phyloP scores from a whole-genome alignment of 2,329 filamentous ascomycete species.

The Cordyceps fumosorosea region DNA sequence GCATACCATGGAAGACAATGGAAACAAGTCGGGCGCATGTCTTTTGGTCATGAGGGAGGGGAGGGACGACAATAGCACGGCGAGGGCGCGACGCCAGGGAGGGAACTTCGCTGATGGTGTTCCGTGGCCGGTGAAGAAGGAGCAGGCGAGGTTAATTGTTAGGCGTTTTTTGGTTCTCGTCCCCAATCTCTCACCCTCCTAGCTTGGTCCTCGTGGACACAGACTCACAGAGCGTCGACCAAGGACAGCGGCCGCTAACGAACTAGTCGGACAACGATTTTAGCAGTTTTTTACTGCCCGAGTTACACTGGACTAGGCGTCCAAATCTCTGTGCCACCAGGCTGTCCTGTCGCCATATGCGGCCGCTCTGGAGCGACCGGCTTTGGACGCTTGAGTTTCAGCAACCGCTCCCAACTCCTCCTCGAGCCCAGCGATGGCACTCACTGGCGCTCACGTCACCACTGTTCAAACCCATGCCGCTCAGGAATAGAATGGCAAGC shows the following conservation, averaged over 20 bases:
- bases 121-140: background rate
- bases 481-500: background rate
- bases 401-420: background rate
- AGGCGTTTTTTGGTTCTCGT: slow-evolving; percentile 1
- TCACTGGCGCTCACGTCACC: background rate
- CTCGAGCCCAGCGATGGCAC: background rate
- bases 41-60: background rate
- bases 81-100: background rate
- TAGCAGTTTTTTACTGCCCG: too few relatives aligned
- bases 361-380: too few relatives aligned
- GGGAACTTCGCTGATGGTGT: background rate
- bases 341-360: too few relatives aligned
- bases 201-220: background rate
- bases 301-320: background rate
- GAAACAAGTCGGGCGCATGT: background rate
- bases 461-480: background rate
- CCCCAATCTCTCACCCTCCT: background rate
- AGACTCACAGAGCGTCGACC: too few relatives aligned
- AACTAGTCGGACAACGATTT: background rate
- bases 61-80: background rate
- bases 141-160: background rate
- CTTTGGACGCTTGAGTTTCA: background rate
- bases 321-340: background rate
- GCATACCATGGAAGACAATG: background rate
- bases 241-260: background rate